These are phyloP conservation scores for Acrasis kona DNA, from an alignment of 78 protist genomes.

Conservation along the genomic window DNA sequence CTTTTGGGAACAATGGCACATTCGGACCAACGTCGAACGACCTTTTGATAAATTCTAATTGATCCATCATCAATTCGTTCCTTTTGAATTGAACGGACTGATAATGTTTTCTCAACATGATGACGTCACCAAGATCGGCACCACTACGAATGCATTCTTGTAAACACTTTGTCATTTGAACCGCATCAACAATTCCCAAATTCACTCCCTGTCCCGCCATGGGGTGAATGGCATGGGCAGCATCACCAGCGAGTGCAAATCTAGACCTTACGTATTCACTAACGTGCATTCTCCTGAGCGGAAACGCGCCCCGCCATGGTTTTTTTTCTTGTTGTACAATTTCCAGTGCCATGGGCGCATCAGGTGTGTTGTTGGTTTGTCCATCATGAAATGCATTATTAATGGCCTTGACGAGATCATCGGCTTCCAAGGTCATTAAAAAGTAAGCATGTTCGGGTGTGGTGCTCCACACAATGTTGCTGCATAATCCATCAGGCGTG, in stretches of 20 bases:
- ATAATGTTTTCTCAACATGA: neutral
- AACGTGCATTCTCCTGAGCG: neutral
- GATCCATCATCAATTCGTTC: neutral
- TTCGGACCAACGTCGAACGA: neutral
- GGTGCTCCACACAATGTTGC: conserved; percentile 8
- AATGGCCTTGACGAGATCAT: neutral
- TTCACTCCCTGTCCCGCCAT: conserved; percentile 80
- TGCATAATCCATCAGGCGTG: neutral
- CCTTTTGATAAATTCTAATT: neutral
- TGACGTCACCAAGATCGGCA: conserved; percentile 25
- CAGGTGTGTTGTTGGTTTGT: neutral
- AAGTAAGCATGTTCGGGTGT: neutral
- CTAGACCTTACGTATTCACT: neutral
- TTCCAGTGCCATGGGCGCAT: too few relatives aligned
- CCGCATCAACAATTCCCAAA: conserved; percentile 58
- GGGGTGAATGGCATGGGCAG: conserved; percentile 73
- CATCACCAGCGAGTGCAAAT: conserved; percentile 34
- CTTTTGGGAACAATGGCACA: neutral
- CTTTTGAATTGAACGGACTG: neutral
- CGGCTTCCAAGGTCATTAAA: neutral
- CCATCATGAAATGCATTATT: neutral
- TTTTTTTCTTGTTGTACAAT: neutral
- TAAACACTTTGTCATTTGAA: neutral
- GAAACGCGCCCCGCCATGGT: neutral
- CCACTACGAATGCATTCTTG: conserved; percentile 25